Conservation (phyloP, 2,329 filamentous ascomycete species). For the Fusarium proliferatum region DNA sequence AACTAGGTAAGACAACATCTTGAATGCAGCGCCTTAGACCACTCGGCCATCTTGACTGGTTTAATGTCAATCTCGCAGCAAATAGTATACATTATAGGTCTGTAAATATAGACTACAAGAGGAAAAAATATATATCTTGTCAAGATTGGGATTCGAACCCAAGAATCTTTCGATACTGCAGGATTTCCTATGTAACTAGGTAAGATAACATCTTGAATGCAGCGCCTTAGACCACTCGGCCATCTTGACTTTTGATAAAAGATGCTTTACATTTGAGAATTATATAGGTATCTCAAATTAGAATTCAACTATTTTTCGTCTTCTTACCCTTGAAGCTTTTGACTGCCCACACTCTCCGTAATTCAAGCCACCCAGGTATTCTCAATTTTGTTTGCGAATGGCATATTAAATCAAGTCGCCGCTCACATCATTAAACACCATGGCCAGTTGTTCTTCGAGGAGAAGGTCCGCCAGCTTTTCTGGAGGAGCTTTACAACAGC, state of each 20-base stretch:
- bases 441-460: no score
- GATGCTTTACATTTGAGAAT: no score
- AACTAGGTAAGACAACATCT: background rate
- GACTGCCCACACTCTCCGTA: no score
- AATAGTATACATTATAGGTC: no score
- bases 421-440: no score
- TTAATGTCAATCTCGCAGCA: fast-evolving
- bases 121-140: background rate
- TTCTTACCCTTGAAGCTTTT: no score
- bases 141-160: conserved; percentile 21
- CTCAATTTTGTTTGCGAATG: no score
- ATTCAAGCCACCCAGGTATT: no score
- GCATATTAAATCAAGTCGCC: no score
- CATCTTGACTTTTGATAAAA: background rate
- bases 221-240: conserved; percentile 9
- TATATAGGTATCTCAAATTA: no score
- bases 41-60: background rate
- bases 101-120: no score
- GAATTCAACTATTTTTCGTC: no score
- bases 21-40: conserved; percentile 7
- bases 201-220: background rate
- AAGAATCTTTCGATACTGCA: conserved; percentile 15
- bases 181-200: fast-evolving
- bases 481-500: fast-evolving
- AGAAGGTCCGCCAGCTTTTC: background rate